Conservation (phyloP, 1,284 basidiomycete genomes). For the Cryptococcus jaspeensis region DNA sequence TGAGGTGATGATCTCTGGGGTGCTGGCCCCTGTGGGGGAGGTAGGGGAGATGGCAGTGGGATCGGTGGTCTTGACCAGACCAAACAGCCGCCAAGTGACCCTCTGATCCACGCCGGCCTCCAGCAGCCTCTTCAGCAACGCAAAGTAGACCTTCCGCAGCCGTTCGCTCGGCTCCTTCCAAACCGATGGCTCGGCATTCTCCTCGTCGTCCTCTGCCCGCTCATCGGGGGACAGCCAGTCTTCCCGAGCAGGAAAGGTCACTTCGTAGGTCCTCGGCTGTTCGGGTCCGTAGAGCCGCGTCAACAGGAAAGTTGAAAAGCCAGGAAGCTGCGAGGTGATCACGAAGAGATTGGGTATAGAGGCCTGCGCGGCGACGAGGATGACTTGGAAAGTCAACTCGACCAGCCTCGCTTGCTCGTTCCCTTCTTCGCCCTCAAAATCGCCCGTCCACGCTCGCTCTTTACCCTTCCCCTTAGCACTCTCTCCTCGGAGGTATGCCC, state of each 20-base stretch:
- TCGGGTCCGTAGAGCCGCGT: slow-evolving; percentile 35
- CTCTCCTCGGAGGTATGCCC: slow-evolving; percentile 38
- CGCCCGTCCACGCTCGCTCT: slow-evolving; percentile 8
- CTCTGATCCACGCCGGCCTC: slow-evolving; percentile 38
- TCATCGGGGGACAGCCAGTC: slow-evolving; percentile 28
- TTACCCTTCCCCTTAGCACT: slow-evolving; percentile 21
- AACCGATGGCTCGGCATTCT: slow-evolving; percentile 7
- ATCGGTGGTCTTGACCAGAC: slow-evolving; percentile 22
- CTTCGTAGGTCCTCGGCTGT: slow-evolving; percentile 29
- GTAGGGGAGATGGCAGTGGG: neutral
- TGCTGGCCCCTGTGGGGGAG: neutral
- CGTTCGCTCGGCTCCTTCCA: slow-evolving; percentile 24
- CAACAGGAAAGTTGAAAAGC: slow-evolving; percentile 35
- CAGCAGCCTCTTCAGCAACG: slow-evolving; percentile 33
- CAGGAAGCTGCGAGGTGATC: slow-evolving; percentile 28
- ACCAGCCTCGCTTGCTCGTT: slow-evolving; percentile 15
- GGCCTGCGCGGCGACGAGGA: slow-evolving; percentile 22
- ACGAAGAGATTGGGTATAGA: slow-evolving; percentile 34
- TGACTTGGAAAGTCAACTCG: slow-evolving; percentile 25
- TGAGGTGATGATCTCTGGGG: neutral
- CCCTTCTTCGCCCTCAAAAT: slow-evolving; percentile 3
- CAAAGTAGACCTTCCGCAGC: slow-evolving; percentile 33
- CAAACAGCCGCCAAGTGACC: slow-evolving; percentile 43
- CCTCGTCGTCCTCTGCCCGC: slow-evolving; percentile 12
- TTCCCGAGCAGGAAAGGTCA: slow-evolving; percentile 35